A percentile compares a stretch with the other conserved stretches of the same genome.
phyloP scores from a whole-genome alignment of 495 filamentous ascomycete species.

The Podospora sp. region DNA sequence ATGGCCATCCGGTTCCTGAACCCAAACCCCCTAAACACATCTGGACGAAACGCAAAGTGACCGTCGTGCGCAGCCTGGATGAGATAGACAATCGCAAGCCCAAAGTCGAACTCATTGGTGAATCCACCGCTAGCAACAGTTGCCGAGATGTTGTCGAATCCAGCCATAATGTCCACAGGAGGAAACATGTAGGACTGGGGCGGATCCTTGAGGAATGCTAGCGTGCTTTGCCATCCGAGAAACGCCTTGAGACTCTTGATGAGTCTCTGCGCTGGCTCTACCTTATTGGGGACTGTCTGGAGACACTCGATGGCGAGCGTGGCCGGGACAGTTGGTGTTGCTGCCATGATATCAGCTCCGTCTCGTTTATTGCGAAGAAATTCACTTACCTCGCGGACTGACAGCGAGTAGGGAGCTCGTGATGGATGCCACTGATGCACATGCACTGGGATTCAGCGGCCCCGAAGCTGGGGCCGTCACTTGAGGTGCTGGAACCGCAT shows the following conservation, averaged over 20 bases:
- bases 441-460: slow-evolving; percentile 28
- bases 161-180: slow-evolving; percentile 44
- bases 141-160: slow-evolving; percentile 38
- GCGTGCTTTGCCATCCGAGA: slow-evolving; percentile 42
- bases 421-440: slow-evolving; percentile 29
- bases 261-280: slow-evolving; percentile 32
- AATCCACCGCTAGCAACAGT: slow-evolving; percentile 37
- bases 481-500: slow-evolving; percentile 31
- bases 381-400: slow-evolving; percentile 26
- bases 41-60: slow-evolving; percentile 42
- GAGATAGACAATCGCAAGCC: slow-evolving; percentile 44
- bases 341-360: slow-evolving; percentile 3
- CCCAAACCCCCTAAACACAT: slow-evolving; percentile 36
- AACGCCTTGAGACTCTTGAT: slow-evolving; percentile 41
- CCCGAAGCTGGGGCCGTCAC: slow-evolving; percentile 10
- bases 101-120: slow-evolving; percentile 55
- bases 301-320: slow-evolving; percentile 36
- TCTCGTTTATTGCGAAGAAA: background rate
- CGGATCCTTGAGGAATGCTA: slow-evolving; percentile 48
- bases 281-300: slow-evolving; percentile 36
- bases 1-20: slow-evolving; percentile 31
- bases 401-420: slow-evolving; percentile 25
- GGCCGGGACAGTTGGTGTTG: slow-evolving; percentile 32
- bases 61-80: slow-evolving; percentile 53
- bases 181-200: slow-evolving; percentile 43